phyloP scores from a whole-genome alignment of 2,329 filamentous ascomycete species.

The Atkinsonella hypoxylon region DNA sequence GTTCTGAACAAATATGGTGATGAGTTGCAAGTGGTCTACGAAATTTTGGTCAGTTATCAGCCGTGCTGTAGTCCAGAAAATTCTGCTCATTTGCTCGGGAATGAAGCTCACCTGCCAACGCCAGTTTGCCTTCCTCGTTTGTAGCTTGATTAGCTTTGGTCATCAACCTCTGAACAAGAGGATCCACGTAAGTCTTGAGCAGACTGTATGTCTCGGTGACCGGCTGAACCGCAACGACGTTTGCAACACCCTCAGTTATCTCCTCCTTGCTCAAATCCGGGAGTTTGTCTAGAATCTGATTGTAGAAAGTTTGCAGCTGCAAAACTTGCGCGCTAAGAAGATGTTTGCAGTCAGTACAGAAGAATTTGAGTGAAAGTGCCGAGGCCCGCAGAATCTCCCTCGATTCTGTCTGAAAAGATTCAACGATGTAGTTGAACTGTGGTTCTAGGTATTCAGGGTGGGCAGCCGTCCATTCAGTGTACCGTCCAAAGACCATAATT shows the following conservation, averaged over 20 bases:
- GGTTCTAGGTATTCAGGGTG: slow-evolving; percentile 86
- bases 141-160: slow-evolving; percentile 73
- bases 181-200: slow-evolving; percentile 87
- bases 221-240: slow-evolving; percentile 79
- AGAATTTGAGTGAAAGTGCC: slow-evolving; percentile 90
- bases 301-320: slow-evolving; percentile 86
- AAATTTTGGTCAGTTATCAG: neutral
- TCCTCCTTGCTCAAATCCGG: slow-evolving; percentile 86
- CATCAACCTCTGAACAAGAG: slow-evolving; percentile 77
- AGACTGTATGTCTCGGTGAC: slow-evolving; percentile 68
- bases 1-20: slow-evolving; percentile 78
- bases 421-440: slow-evolving; percentile 92
- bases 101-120: slow-evolving; percentile 57
- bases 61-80: too few species aligned
- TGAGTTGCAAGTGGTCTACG: slow-evolving; percentile 74
- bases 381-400: slow-evolving; percentile 86
- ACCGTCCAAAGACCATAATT: slow-evolving; percentile 92
- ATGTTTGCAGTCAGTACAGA: slow-evolving; percentile 88
- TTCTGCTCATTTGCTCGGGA: neutral
- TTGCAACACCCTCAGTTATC: slow-evolving; percentile 88
- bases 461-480: slow-evolving; percentile 94
- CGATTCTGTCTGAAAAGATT: slow-evolving; percentile 78
- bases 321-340: slow-evolving; percentile 72
- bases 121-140: slow-evolving; percentile 71
- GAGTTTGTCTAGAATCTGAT: slow-evolving; percentile 75